Evolutionary conservation across 2,329 filamentous ascomycete genomes (phyloP), one percentile per base, ranked within the genome.

Genomic region (Neophaeococcomyces aloes): DNA sequence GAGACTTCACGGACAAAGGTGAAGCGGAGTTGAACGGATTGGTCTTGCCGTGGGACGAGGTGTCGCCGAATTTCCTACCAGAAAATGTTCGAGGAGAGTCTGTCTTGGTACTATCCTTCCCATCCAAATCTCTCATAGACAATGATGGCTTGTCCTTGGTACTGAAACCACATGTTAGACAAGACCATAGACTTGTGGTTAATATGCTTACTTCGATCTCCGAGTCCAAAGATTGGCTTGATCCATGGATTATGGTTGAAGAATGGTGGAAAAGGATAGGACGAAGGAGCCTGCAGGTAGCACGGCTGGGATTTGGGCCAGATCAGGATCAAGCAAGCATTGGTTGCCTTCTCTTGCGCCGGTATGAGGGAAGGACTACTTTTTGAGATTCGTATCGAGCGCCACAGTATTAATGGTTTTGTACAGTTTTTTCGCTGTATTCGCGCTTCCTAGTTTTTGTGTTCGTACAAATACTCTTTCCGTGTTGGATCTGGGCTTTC

Each of bases 101-200:
- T 63, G 69, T 67, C 68, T 69, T 71, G 63, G 61, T 69, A 62
- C 62, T 71, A 51, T 74, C 70, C 64, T 73, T 72, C 56, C 61
- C 64, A 56, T 72, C 68, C 51, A 68, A 57, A 59, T 76, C 76
- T 60, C 78, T 70, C 62, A 84, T 93, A 57, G 86, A 81, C 52
- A 96, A 75, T 56, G 87, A 94, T 66, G 95, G 83, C 72, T 94
- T 96, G 75, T 78, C 85, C 66, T 78, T 77, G 72, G 83, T 91
- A 60, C 39, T 44, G 44, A 45, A 35, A 58, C 52, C 56, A 60
- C 59, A 50, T 38, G 3, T 21, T 29, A 25, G 21, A 21, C 11
- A 23, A 23, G n/a, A 19, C 29, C 7, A 17, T 35, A 30, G 29
- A 17, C 18, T 19, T 7, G 29, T 14, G 44, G 7, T 14, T 8